Base-by-base conservation (phyloP, 345 rosid genomes). In the Citrus sp. region DNA sequence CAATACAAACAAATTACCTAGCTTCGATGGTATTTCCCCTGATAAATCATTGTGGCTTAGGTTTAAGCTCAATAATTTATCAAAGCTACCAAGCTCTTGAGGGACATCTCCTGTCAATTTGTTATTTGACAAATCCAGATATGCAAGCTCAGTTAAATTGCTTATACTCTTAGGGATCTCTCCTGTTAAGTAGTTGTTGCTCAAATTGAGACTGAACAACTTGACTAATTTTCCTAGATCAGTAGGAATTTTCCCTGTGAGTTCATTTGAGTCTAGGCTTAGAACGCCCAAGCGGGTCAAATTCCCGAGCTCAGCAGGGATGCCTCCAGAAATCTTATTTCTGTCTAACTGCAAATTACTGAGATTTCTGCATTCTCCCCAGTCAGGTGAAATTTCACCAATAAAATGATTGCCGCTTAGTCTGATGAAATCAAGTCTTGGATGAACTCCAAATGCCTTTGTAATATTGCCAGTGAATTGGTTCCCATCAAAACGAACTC, bases 341-440 rank as follows among this genome's bases (percentile, higher is more conserved):
- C 83, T 74, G 13, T 85, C 90, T 77, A 90, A 81, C 82, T 81
- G 80, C 77, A 92, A 80, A 78, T 79, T 87, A 22, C 89, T 80
- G 79, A 92, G 89, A 72, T 82, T 89, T 28, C 24, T 54, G 78
- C 93, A 92, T 67, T 88, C 83, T 28, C 96, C 96, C 96, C 96
- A 92, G 19, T 32, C 46, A 16, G 85, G 75, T 0, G 92, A 92
- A 59, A 92, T 82, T 72, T 80, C 74, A 42, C 97, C 97, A 30
- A 65, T 77, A 51, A 92, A 85, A 40, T 70, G 88, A 77, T 92
- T 92, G 63, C 75, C 74, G 34, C 85, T 87, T n/a, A 90, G 85
- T 72, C 75, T 22, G 37, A 89, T 34, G 77, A 78, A 90, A 56
- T 12, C 66, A 25, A 90, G 89, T 19, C 32, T 6, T 0, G 87